Base-by-base conservation (phyloP, 2,329 filamentous ascomycete species). In the Xylariaceae sp. region DNA sequence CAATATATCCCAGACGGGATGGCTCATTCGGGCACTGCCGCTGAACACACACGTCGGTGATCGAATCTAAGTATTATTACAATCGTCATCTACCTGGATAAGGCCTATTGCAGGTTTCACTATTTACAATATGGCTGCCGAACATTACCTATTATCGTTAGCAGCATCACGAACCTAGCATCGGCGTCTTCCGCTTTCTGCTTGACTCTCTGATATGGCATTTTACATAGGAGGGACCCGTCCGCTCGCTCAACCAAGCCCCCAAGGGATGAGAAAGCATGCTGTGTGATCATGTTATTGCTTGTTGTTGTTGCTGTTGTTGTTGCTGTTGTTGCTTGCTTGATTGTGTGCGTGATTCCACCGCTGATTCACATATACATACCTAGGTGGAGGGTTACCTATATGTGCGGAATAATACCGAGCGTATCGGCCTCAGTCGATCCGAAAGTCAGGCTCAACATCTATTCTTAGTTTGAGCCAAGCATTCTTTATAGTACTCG, bases 361-460 rank as follows among this genome's bases (percentile, higher is more conserved):
- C 16, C 40, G 24, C 29, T 44, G 40, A 28, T 44, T 44, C n/a
- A 28, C 40, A 29, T 44, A 47, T 23, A 19, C 9, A 7, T 31
- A 31, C 28, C 12, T 31, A 31, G 28, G 28, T n/a, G n/a, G n/a
- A n/a, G n/a, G n/a, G n/a, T n/a, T n/a, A n/a, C n/a, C n/a, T n/a
- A n/a, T n/a, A n/a, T n/a, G 54, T 37, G 36, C 56, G 52, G 56
- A 59, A 59, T 52, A 3, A 44, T 56, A 29, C 56, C 56, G 56
- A 47, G 9, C 46, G 8, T 28, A 31, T 50, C 57, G 48, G 53
- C 37, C 46, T 45, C 29, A 54, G 33, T 57, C 49, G 40, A 51
- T 56, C 58, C 56, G 56, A 55, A 56, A 24, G 51, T n/a, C 56
- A 56, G 41, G 47, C 52, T 56, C 40, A 29, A 43, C 16, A 29